A percentile compares a stretch with the other conserved stretches of the same genome.
Conservation (phyloP, 805 yeast species). For the Kluyveromyces dobzhanskii region DNA sequence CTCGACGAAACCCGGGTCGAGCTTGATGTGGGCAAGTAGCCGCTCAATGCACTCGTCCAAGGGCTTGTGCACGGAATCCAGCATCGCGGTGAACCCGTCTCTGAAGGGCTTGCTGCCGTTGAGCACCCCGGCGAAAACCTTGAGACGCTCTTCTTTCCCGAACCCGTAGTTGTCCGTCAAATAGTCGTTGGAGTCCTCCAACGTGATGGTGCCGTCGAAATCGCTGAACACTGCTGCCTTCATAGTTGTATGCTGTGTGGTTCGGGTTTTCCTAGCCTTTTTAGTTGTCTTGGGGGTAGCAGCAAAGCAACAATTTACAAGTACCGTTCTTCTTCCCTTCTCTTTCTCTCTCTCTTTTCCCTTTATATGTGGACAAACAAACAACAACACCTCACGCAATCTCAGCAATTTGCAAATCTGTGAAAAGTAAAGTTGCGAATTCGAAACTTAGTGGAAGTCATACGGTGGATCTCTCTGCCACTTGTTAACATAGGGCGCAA, state of each 20-base stretch:
- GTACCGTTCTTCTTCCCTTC: too few relatives aligned
- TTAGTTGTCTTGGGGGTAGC: too few relatives aligned
- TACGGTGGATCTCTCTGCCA: too few relatives aligned
- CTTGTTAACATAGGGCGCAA: too few relatives aligned
- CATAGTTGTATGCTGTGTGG: too few relatives aligned
- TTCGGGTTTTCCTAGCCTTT: too few relatives aligned
- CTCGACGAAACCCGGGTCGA: slow-evolving; percentile 85
- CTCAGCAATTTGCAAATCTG: too few relatives aligned
- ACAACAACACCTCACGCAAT: background rate
- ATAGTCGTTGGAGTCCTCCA: slow-evolving; percentile 90
- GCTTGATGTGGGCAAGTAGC: slow-evolving; percentile 53
- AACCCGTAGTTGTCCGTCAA: slow-evolving; percentile 85
- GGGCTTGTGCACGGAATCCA: slow-evolving; percentile 67
- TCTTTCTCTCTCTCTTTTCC: too few relatives aligned
- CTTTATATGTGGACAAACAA: background rate
- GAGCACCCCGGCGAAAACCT: slow-evolving; percentile 63
- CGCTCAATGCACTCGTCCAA: slow-evolving; percentile 73
- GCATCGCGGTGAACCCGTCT: slow-evolving; percentile 79
- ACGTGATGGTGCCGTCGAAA: slow-evolving; percentile 96
- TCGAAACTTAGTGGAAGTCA: too few relatives aligned
- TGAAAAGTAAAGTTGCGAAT: too few relatives aligned
- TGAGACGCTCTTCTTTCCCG: slow-evolving; percentile 60
- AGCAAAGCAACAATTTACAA: too few relatives aligned
- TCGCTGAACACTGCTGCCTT: slow-evolving; percentile 87
- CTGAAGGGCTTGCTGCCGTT: slow-evolving; percentile 62